Conservation (phyloP, 495 filamentous ascomycete species). For the Pseudomonodictys pantanalensis region DNA sequence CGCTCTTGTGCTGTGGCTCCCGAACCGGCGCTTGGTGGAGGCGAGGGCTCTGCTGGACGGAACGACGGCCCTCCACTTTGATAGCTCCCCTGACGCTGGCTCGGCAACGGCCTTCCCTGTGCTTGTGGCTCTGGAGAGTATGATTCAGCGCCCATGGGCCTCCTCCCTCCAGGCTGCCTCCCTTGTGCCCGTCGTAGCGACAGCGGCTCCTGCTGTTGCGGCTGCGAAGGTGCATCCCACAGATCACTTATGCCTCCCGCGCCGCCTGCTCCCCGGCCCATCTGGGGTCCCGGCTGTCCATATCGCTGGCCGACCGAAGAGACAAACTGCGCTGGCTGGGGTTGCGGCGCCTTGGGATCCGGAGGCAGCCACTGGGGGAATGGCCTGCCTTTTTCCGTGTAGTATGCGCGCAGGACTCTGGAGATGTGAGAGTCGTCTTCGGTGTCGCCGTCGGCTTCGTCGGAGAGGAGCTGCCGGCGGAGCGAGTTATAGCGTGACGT, state of each 20-base stretch:
- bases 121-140: constrained; percentile 41
- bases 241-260: constrained; percentile 68
- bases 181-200: constrained; percentile 52
- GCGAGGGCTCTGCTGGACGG: constrained; percentile 34
- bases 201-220: constrained; percentile 49
- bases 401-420: constrained; percentile 92
- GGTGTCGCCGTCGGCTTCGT: constrained; percentile 84
- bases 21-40: constrained; percentile 42
- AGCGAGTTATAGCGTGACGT: constrained; percentile 77
- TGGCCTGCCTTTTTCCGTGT: constrained; percentile 78
- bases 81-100: constrained; percentile 70
- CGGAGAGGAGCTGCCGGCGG: constrained; percentile 69
- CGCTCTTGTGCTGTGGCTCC: constrained; percentile 62
- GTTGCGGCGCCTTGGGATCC: constrained; percentile 69
- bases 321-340: constrained; percentile 47
- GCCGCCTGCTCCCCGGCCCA: constrained; percentile 48
- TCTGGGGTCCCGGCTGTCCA: constrained; percentile 27
- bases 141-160: constrained; percentile 30
- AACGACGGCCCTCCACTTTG: constrained; percentile 48
- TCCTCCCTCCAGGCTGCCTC: constrained; percentile 28
- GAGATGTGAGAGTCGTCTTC: constrained; percentile 94
- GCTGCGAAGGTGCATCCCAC: constrained; percentile 65
- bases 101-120: constrained; percentile 60
- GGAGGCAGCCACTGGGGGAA: constrained; percentile 88
- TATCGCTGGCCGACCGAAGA: constrained; percentile 42